phyloP scores from a whole-genome alignment of 2,329 filamentous ascomycete genomes.

The Ophiostoma quercus region DNA sequence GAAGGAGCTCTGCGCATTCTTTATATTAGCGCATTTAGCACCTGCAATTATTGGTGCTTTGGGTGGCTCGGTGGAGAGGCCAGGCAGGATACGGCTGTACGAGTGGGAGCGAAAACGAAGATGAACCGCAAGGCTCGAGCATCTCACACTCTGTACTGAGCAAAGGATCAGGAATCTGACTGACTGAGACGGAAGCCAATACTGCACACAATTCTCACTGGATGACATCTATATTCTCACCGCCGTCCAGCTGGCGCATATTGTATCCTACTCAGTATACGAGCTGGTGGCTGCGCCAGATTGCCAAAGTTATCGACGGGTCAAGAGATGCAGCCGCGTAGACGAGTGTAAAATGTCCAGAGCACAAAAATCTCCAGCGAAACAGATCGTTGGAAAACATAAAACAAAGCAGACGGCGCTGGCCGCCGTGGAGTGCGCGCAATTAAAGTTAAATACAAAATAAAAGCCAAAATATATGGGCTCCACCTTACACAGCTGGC shows the following conservation, averaged over 20 bases:
- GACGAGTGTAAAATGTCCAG: background rate
- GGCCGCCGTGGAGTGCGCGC: background rate
- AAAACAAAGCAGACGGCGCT: conserved; percentile 16
- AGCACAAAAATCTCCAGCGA: background rate
- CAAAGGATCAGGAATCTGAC: background rate
- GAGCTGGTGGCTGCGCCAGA: background rate
- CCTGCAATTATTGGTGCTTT: background rate
- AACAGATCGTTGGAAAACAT: conserved; percentile 3
- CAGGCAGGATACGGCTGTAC: background rate
- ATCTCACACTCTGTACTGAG: background rate
- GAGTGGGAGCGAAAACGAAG: background rate
- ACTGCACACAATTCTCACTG: background rate
- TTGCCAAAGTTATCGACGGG: background rate
- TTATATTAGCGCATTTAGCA: background rate
- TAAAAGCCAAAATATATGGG: background rate
- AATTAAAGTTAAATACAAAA: background rate
- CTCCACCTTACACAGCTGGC: conserved; percentile 1
- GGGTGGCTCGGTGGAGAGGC: no score
- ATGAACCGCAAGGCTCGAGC: background rate
- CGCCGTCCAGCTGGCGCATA: background rate
- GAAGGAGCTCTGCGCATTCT: background rate
- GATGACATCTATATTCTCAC: background rate
- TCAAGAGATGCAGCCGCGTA: background rate
- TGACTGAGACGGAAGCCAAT: background rate
- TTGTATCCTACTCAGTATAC: background rate